Conservation (phyloP, 2,329 filamentous ascomycete species). For the Biscogniauxia sp. region DNA sequence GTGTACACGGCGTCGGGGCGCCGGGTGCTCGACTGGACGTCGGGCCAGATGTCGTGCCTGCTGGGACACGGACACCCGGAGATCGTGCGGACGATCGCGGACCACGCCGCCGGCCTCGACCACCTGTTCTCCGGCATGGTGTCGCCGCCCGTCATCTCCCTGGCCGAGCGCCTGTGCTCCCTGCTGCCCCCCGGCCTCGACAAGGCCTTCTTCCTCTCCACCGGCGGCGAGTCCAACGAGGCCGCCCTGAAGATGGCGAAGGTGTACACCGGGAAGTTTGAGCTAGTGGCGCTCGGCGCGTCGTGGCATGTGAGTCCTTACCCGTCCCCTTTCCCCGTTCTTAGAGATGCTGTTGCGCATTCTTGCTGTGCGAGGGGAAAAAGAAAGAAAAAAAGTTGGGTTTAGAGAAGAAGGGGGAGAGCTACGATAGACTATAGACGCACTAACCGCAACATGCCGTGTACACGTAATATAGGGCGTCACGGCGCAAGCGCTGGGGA, state of each 20-base stretch:
- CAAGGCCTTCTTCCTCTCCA: slow-evolving; percentile 57
- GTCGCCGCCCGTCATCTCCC: slow-evolving; percentile 53
- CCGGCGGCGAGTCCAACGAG: slow-evolving; percentile 57
- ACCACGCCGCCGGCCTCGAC: slow-evolving; percentile 51
- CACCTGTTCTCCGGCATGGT: slow-evolving; percentile 61
- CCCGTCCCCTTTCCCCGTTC: neutral
- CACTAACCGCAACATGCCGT: too few species aligned
- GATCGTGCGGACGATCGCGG: slow-evolving; percentile 50
- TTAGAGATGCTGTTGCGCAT: neutral
- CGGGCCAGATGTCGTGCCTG: slow-evolving; percentile 59
- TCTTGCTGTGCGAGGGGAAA: too few species aligned
- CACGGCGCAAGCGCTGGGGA: slow-evolving; percentile 51
- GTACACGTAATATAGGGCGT: slow-evolving; percentile 39
- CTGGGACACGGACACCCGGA: slow-evolving; percentile 58
- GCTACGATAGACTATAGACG: too few species aligned
- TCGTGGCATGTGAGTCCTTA: slow-evolving; percentile 48
- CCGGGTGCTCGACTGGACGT: slow-evolving; percentile 57
- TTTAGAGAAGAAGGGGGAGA: too few species aligned
- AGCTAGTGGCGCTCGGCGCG: slow-evolving; percentile 58
- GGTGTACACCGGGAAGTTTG: slow-evolving; percentile 61
- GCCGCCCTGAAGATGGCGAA: slow-evolving; percentile 66
- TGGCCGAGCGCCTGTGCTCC: slow-evolving; percentile 49
- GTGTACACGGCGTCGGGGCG: slow-evolving; percentile 45
- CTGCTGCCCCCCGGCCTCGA: slow-evolving; percentile 49
- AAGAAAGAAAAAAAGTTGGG: too few species aligned